A percentile compares a stretch with the other conserved stretches of the same genome.
These are phyloP conservation scores for Straminergon stramineum DNA, from an alignment of 225 moss, liverwort and hornwort genomes.

Conservation along the genomic window DNA sequence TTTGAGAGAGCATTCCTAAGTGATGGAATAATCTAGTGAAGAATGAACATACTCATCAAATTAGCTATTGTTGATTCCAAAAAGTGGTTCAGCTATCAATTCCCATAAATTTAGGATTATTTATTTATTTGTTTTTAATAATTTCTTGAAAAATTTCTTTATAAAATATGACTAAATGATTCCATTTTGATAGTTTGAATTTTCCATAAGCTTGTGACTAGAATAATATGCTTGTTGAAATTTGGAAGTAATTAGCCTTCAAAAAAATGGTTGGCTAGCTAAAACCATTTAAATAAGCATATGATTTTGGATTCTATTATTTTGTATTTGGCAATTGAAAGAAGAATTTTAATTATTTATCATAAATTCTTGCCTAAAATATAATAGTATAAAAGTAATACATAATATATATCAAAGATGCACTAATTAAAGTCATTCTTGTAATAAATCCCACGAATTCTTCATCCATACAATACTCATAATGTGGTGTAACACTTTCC, in stretches of 20 bases:
- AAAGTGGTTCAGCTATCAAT: too few relatives aligned
- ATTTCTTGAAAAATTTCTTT: not conserved
- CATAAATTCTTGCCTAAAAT: not conserved
- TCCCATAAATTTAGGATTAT: not conserved
- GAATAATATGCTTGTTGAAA: not conserved
- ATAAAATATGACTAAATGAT: not conserved
- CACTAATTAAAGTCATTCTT: not conserved
- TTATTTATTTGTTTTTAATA: not conserved
- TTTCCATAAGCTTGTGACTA: not conserved
- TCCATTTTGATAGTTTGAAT: not conserved
- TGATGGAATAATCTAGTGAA: not conserved
- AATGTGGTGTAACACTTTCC: too few relatives aligned
- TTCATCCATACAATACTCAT: not conserved
- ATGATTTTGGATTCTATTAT: not conserved
- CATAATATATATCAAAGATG: not conserved
- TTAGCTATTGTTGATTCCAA: rapidly evolving
- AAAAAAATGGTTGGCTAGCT: not conserved
- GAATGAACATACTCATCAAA: not conserved
- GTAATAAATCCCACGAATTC: not conserved
- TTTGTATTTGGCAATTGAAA: not conserved
- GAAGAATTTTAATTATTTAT: not conserved
- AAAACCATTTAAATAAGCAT: not conserved
- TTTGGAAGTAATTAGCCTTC: not conserved
- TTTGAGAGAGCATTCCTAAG: not conserved
- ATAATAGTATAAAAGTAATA: too few relatives aligned